Evolutionary conservation across 2,329 filamentous ascomycete species (phyloP).

Genomic region (Neofusicoccum umdonicola): DNA sequence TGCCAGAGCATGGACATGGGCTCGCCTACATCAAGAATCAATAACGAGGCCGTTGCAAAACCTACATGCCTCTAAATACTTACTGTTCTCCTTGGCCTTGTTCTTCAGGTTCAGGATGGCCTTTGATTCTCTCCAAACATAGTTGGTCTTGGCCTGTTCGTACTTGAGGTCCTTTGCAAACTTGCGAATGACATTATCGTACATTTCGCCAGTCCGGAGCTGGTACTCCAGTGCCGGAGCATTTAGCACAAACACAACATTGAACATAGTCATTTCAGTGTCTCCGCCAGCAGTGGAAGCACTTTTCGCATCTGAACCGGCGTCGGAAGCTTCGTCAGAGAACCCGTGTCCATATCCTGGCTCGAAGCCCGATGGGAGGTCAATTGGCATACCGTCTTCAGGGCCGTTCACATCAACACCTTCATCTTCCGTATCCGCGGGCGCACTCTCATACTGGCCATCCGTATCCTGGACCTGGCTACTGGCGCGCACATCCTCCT

Average conservation of each 20-base stretch:
- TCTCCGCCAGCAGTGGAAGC: slow-evolving; percentile 46
- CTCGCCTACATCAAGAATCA: slow-evolving; percentile 33
- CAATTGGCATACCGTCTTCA: slow-evolving; percentile 23
- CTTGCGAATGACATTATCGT: slow-evolving; percentile 86
- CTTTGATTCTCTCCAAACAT: slow-evolving; percentile 89
- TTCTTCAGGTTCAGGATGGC: slow-evolving; percentile 78
- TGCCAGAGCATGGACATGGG: slow-evolving; percentile 67
- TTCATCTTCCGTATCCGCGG: slow-evolving; percentile 21
- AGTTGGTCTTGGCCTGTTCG: slow-evolving; percentile 84
- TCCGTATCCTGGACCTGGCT: neutral
- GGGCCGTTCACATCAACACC: slow-evolving; percentile 20
- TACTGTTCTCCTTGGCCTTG: slow-evolving; percentile 67
- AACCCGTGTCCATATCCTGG: slow-evolving; percentile 40
- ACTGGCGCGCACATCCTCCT: neutral
- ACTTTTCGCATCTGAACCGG: slow-evolving; percentile 37
- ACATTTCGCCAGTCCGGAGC: slow-evolving; percentile 71
- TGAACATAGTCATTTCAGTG: slow-evolving; percentile 93
- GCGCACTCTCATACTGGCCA: neutral
- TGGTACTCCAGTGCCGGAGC: slow-evolving; percentile 76
- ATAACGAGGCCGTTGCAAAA: neutral
- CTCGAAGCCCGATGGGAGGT: slow-evolving; percentile 37
- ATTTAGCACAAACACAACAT: slow-evolving; percentile 87
- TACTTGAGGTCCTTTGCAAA: slow-evolving; percentile 90
- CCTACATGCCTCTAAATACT: neutral
- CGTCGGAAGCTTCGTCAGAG: slow-evolving; percentile 35